Conservation (phyloP, 192 early-diverging fungal species). For the Gamsiella multidivaricata region DNA sequence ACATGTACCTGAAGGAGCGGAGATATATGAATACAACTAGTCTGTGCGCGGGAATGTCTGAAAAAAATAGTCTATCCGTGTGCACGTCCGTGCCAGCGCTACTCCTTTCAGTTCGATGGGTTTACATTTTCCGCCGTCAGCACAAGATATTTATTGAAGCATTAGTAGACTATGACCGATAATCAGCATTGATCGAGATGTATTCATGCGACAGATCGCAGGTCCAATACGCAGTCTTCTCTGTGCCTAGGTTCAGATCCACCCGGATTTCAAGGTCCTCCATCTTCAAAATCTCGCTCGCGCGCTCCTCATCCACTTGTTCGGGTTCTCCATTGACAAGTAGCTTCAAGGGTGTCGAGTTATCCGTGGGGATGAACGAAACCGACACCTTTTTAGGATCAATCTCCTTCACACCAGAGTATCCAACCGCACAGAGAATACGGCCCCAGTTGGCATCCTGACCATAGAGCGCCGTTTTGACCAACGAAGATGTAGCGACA, state of each 20-base stretch:
- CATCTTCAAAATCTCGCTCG: constrained; percentile 82
- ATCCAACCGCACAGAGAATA: constrained; percentile 92
- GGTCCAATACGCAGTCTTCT: constrained; percentile 89
- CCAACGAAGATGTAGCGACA: constrained; percentile 91
- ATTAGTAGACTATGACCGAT: constrained; percentile 76
- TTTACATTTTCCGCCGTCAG: too few species aligned
- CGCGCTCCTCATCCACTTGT: constrained; percentile 83
- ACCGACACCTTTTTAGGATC: constrained; percentile 82
- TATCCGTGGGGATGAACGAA: constrained; percentile 75
- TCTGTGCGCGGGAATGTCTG: too few species aligned
- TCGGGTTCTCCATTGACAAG: constrained; percentile 86
- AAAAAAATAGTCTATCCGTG: too few species aligned
- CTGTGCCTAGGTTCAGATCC: constrained; percentile 79
- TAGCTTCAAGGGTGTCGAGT: constrained; percentile 70
- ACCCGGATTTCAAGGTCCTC: constrained; percentile 88
- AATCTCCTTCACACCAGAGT: constrained; percentile 76
- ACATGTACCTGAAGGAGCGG: too few species aligned
- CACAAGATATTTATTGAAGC: too few species aligned
- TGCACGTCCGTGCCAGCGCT: too few species aligned
- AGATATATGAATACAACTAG: too few species aligned
- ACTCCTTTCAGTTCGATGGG: too few species aligned
- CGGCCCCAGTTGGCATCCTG: constrained; percentile 99
- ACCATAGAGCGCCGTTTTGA: constrained; percentile 96
- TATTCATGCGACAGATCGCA: constrained; percentile 96
- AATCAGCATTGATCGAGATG: constrained; percentile 94